Evolutionary conservation across 2,329 filamentous ascomycete species (phyloP).

Genomic region (Ceratocystis colombiana): DNA sequence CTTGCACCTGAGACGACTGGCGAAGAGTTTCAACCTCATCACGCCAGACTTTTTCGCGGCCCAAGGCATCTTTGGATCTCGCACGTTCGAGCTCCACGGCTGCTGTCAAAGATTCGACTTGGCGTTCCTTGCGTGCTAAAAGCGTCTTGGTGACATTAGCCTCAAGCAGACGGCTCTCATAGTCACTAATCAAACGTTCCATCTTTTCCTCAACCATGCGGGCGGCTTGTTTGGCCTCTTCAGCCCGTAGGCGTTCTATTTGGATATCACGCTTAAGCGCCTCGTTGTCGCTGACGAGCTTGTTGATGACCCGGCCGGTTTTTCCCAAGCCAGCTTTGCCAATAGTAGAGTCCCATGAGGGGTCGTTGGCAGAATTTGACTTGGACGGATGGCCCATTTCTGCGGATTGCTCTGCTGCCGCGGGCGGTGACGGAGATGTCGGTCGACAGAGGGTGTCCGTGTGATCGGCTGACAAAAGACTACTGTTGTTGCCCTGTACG

Average conservation of each 20-base stretch:
- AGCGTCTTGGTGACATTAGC: constrained; percentile 61
- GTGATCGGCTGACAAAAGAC: constrained; percentile 20
- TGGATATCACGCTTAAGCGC: constrained; percentile 62
- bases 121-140: constrained; percentile 61
- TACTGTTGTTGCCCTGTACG: constrained; percentile 29
- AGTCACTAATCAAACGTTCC: constrained; percentile 56
- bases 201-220: constrained; percentile 61
- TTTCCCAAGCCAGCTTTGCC: constrained; percentile 63
- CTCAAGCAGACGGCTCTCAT: constrained; percentile 59
- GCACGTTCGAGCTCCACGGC: constrained; percentile 55
- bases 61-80: constrained; percentile 49
- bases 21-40: constrained; percentile 53
- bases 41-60: constrained; percentile 51
- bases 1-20: constrained; percentile 49
- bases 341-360: constrained; percentile 53
- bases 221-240: constrained; percentile 60
- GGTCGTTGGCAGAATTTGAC: constrained; percentile 16
- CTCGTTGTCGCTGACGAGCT: constrained; percentile 71
- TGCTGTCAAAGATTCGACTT: constrained; percentile 57
- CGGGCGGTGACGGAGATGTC: constrained; percentile 25
- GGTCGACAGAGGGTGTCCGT: constrained; percentile 19
- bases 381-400: constrained; percentile 22
- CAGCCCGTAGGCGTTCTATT: constrained; percentile 53
- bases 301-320: constrained; percentile 69
- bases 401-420: constrained; percentile 27